Base-by-base conservation (phyloP, 2,329 filamentous ascomycete species). In the Hymenoscyphus repandus region DNA sequence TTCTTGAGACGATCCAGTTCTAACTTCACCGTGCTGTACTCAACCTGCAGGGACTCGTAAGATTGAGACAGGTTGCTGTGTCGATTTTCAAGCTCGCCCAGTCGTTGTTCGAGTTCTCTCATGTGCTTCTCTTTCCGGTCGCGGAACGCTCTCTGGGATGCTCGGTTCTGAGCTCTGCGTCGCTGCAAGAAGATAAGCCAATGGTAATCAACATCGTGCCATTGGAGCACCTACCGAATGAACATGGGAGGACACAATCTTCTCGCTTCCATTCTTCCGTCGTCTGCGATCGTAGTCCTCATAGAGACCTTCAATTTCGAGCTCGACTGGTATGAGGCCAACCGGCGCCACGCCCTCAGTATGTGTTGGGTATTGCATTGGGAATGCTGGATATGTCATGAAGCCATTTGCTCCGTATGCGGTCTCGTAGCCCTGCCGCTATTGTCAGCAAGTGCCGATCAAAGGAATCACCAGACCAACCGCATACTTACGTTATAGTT, bases 51-150 rank as follows among this genome's bases (percentile, higher is more conserved):
- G n/a, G 65, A 62, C 27, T 70, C 66, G 61, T 82, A 81, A 4
- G 78, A 78, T 46, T 74, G 71, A 54, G 74, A 73, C 47, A 84
- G 73, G 32, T 72, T 71, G 52, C 75, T 75, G 63, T 83, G 79
- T 58, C 75, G 77, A 20, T 76, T 73, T 54, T 75, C 74, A 45
- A 80, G 68, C 15, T 77, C 74, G 42, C 66, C 67, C 31, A 85
- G 74, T 58, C 80, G 74, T 33, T 71, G 63, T 64, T 85, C 81
- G 17, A 85, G 74, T 58, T 85, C 81, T 54, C 77, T 77, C 60
- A 83, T 83, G 54, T 82, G 77, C 64, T 83, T 80, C 61, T 85
- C 79, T 60, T 83, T 83, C 47, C 80, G 73, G 63, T 83, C 79
- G 43, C 79, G 72, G 61, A 82, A 83, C 1, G 79, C 79, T 51